A percentile compares a stretch with the other conserved stretches of the same genome.
Evolutionary conservation across 345 rosid species (phyloP).

Genomic region (Gossypium bickii): DNA sequence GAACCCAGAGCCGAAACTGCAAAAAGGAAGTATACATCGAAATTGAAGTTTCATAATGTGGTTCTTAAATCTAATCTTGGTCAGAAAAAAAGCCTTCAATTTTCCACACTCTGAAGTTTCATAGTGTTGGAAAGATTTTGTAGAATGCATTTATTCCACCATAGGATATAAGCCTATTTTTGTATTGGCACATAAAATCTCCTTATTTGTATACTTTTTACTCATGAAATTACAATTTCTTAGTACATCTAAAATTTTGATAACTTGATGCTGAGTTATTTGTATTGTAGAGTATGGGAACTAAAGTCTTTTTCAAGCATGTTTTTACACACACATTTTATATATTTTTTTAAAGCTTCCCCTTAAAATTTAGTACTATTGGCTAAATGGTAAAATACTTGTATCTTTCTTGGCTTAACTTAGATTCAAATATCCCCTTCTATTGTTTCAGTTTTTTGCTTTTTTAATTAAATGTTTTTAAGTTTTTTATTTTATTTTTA

Average conservation of each 20-base stretch:
- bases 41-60: background rate
- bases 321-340: too few relatives aligned
- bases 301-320: background rate
- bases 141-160: background rate
- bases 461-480: too few relatives aligned
- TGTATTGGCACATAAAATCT: conserved; percentile 11
- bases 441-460: too few relatives aligned
- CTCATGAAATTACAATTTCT: conserved; percentile 11
- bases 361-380: too few relatives aligned
- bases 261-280: background rate
- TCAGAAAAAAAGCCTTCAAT: background rate
- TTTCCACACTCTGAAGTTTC: background rate
- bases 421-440: too few relatives aligned
- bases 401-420: too few relatives aligned
- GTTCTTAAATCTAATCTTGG: background rate
- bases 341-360: too few relatives aligned
- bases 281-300: background rate
- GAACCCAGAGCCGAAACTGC: background rate
- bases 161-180: conserved; percentile 14
- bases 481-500: too few relatives aligned
- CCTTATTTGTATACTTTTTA: background rate
- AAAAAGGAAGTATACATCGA: background rate
- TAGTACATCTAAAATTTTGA: conserved; percentile 10
- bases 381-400: too few relatives aligned
- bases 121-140: conserved; percentile 4